Evolutionary conservation across 179 eudicot genomes (phyloP), one percentile per base, ranked within the genome.

Genomic region (Silene noctiflora): DNA sequence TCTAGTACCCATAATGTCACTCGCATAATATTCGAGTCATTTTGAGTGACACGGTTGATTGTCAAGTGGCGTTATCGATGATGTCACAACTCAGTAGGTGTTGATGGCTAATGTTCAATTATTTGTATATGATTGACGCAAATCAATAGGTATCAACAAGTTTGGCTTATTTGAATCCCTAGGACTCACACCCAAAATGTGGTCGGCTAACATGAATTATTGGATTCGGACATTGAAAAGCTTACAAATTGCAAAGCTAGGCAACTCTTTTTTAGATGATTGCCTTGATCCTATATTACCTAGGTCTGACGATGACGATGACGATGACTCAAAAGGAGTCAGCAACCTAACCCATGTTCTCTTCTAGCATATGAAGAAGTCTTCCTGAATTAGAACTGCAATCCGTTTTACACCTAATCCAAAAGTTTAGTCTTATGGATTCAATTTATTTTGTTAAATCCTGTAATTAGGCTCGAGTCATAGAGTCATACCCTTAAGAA

Each of bases 41-140:
- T 42, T 42, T 46, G 51, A 42, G 51, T 46, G 51, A 11, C 14
- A 46, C 14, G 0, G 16, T 46, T 46, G 3, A 46, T 46, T 12
- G 16, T 46, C 53, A 16, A 46, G 53, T 46, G 53, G 53, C 16
- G 53, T 46, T 46, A 12, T 46, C 16, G 1, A 16, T 21, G 60
- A 46, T 46, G 39, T 24, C 4, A 48, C 24, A 46, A 22, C 21
- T 70, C 21, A 46, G 19, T 67, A 25, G 24, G 11, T 29, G 51
- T 9, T 66, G 20, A 17, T n/a, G 71, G 51, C 4, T 42, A 16
- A 25, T 65, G 39, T 68, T 42, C 27, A 31, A 56, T 56, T 56
- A 56, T 68, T 68, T 17, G 8, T 44, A n/a, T 46, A 48, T 70
- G 59, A 69, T 69, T 69, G 73, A 69, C n/a, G 59, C 4, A 46